phyloP scores from a whole-genome alignment of 257 asterid genomes.

The Nicotiana obtusifolia region DNA sequence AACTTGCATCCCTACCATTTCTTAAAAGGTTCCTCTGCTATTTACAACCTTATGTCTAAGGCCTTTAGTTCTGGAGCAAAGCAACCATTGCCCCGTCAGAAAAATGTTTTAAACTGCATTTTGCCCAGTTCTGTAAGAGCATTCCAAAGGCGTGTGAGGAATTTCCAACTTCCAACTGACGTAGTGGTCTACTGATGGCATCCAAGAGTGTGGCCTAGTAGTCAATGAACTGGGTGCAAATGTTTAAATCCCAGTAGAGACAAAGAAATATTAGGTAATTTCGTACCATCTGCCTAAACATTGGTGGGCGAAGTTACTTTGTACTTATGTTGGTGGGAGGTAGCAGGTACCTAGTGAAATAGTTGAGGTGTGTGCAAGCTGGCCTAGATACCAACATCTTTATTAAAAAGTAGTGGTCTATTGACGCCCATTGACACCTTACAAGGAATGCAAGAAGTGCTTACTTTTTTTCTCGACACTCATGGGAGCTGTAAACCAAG shows the following conservation, averaged over 20 bases:
- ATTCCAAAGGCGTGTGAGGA: background rate
- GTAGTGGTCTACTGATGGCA: background rate
- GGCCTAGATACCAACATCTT: too few relatives aligned
- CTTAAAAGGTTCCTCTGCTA: background rate
- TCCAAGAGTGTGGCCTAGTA: too few relatives aligned
- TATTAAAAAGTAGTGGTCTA: too few relatives aligned
- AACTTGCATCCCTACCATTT: background rate
- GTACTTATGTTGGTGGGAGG: too few relatives aligned
- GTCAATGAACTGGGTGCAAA: too few relatives aligned
- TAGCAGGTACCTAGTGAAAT: too few relatives aligned
- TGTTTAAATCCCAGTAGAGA: too few relatives aligned
- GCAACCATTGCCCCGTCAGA: background rate
- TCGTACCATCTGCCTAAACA: too few relatives aligned
- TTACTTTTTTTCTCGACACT: background rate
- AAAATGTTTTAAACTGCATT: background rate
- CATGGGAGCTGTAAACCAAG: background rate
- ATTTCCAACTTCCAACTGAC: background rate
- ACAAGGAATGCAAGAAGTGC: background rate
- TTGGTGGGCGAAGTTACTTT: too few relatives aligned
- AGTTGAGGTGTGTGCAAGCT: too few relatives aligned
- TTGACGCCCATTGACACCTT: background rate
- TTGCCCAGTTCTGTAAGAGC: background rate
- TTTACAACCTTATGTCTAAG: background rate
- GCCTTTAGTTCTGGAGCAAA: background rate
- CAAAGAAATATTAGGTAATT: too few relatives aligned